These are phyloP conservation scores for Dacryopinax primogenitus DNA, from an alignment of 768 basidiomycete species.

Conservation along the genomic window DNA sequence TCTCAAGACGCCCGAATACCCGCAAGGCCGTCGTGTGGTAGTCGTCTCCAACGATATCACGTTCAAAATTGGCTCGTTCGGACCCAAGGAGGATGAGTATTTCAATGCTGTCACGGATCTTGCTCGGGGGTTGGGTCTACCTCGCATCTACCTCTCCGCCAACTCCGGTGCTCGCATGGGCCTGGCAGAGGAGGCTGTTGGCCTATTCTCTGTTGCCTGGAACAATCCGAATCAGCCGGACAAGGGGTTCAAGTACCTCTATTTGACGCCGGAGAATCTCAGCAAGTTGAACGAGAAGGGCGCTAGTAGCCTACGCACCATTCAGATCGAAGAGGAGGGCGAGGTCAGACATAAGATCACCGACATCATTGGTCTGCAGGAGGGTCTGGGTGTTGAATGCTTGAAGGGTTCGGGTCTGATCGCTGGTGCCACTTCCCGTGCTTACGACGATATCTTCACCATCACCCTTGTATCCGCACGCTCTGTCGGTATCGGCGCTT, in stretches of 20 bases:
- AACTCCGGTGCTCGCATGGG: constrained; percentile 98
- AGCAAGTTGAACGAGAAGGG: constrained; percentile 83
- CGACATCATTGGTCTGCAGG: constrained; percentile 91
- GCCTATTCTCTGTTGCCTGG: constrained; percentile 86
- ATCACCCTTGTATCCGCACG: constrained; percentile 97
- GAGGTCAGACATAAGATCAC: constrained; percentile 89
- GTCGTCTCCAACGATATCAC: constrained; percentile 98
- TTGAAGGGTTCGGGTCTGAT: constrained; percentile 94
- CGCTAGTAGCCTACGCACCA: constrained; percentile 58
- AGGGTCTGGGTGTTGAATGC: constrained; percentile 93
- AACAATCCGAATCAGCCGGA: constrained; percentile 67
- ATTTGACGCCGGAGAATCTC: constrained; percentile 84
- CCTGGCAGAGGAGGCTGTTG: constrained; percentile 80
- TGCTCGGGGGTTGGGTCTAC: constrained; percentile 74
- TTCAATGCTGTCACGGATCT: constrained; percentile 92
- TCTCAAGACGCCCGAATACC: constrained; percentile 82
- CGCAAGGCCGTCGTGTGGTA: constrained; percentile 71
- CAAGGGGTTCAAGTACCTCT: constrained; percentile 92
- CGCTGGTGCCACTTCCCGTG: constrained; percentile 94
- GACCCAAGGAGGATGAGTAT: constrained; percentile 89
- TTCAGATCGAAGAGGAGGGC: constrained; percentile 72
- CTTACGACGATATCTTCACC: constrained; percentile 99
- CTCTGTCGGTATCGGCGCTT: constrained; percentile 97
- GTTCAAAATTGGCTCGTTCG: constrained; percentile 96
- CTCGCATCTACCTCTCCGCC: constrained; percentile 94